Base-by-base conservation (phyloP, 768 basidiomycete species). In the Boletus tomentosulus region DNA sequence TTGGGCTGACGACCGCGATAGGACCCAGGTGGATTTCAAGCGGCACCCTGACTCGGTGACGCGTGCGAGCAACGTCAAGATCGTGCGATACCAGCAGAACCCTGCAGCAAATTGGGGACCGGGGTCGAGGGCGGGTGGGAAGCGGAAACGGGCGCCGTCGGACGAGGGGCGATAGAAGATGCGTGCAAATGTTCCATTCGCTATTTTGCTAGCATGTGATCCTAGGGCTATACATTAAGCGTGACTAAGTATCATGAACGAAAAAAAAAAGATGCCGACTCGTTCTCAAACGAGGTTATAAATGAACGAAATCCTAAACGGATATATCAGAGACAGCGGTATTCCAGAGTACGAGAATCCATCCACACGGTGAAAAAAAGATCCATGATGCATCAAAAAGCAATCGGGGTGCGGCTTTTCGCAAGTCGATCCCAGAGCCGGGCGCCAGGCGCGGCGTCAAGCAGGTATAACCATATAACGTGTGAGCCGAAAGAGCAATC, bases 71-170 rank as follows among this genome's bases (percentile, higher is more conserved):
- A 82, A 83, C 52, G 74, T 89, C 53, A 92, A 90, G 59, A 73
- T 96, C 7, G 89, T 95, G 1, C 78, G 93, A 35, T 97, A 95
- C 71, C 93, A 96, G 68, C 81, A 83, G 57, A 98, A 97, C 65
- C 97, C 96, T 5, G 78, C 83, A n/a, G 78, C 84, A 2, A 79
- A 97, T 67, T 99, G 97, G 97, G 96, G 96, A 0, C 97, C 96
- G 0, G 89, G 82, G 15, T 77, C 79, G 50, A 86, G 78, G 62
- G 87, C 88, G 4, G 72, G 63, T 22, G 67, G 69, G 25, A 71
- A 72, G n/a, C 64, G 59, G 43, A 65, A 74, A 57, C 63, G 74
- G 13, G 67, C 65, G 3, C 27, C 8, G 2, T 63, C 61, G 2
- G 63, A 64, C 41, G 62, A 66, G 25, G 56, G 37, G n/a, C 47